Evolutionary conservation across 208 protist genomes (phyloP).

Genomic region (Eutreptiella sp.): DNA sequence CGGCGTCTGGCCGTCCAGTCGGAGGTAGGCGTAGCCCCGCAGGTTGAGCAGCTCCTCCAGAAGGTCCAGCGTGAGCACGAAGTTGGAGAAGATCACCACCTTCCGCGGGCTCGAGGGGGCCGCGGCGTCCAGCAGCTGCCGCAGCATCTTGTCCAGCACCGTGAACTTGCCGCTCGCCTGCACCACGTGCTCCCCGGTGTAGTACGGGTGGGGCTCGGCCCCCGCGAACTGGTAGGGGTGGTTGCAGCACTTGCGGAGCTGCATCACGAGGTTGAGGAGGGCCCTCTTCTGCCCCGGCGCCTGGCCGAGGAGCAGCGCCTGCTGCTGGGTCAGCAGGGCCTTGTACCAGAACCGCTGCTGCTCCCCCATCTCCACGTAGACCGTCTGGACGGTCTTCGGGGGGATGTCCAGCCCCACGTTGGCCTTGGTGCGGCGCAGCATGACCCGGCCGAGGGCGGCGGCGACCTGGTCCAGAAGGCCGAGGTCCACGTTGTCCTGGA

Average conservation of each 20-base stretch:
- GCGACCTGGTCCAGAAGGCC: not conserved
- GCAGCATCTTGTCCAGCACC: slow-evolving; percentile 80
- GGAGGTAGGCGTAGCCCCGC: slow-evolving; percentile 2
- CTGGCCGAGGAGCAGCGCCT: slow-evolving; percentile 4
- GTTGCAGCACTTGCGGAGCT: slow-evolving; percentile 41
- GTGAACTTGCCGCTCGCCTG: slow-evolving; percentile 67
- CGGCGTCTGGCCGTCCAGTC: not conserved
- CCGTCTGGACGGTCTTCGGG: slow-evolving; percentile 42
- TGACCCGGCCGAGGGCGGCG: slow-evolving; percentile 50
- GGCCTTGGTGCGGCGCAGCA: slow-evolving; percentile 73
- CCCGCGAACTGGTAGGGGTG: slow-evolving; percentile 54
- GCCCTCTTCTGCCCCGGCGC: slow-evolving; percentile 15
- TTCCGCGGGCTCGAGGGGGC: slow-evolving; percentile 73
- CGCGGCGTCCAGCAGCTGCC: slow-evolving; percentile 57
- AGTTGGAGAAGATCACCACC: slow-evolving; percentile 91
- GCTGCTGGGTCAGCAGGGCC: slow-evolving; percentile 17
- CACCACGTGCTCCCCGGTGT: slow-evolving; percentile 75
- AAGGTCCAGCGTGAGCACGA: slow-evolving; percentile 83
- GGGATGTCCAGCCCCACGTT: slow-evolving; percentile 71
- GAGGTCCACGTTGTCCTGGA: slow-evolving; percentile 67
- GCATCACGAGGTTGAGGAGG: slow-evolving; percentile 19
- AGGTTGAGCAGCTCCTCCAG: slow-evolving; percentile 75
- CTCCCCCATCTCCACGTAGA: not conserved
- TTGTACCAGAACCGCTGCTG: slow-evolving; percentile 24
- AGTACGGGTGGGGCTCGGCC: slow-evolving; percentile 26